Conservation (phyloP, 2,329 filamentous ascomycete species). For the Ophiostoma piceae region DNA sequence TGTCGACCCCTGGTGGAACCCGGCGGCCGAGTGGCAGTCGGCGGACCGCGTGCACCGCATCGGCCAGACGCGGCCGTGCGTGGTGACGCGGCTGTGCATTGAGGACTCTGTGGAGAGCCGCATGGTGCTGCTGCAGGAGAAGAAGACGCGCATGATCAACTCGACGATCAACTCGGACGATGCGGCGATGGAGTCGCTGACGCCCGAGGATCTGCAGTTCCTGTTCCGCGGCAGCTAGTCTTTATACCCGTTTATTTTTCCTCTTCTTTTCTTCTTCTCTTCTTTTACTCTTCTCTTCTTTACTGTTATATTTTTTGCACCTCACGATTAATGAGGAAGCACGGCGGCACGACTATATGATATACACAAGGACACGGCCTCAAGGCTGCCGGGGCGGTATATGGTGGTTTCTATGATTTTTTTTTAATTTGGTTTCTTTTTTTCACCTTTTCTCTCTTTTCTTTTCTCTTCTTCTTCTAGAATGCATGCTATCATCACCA, state of each 20-base stretch:
- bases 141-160: conserved; percentile 97
- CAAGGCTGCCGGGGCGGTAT: neutral
- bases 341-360: neutral
- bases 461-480: neutral
- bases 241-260: neutral
- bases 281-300: neutral
- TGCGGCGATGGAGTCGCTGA: conserved; percentile 84
- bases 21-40: conserved; percentile 98
- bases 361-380: neutral
- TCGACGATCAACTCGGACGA: conserved; percentile 94
- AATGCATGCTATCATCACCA: neutral
- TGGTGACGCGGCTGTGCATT: conserved; percentile 89
- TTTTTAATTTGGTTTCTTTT: neutral
- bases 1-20: conserved; percentile 97
- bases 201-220: conserved; percentile 89
- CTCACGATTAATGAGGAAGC: neutral
- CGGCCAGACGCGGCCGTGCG: conserved; percentile 87
- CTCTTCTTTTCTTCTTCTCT: neutral
- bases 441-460: neutral
- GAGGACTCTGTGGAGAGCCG: conserved; percentile 95
- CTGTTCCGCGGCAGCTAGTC: conserved; percentile 68
- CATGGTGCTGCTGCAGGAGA: conserved; percentile 94
- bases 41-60: conserved; percentile 93
- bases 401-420: neutral
- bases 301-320: neutral